Conservation (phyloP, 1,284 basidiomycete genomes). For the Tylopilus orsonianus region DNA sequence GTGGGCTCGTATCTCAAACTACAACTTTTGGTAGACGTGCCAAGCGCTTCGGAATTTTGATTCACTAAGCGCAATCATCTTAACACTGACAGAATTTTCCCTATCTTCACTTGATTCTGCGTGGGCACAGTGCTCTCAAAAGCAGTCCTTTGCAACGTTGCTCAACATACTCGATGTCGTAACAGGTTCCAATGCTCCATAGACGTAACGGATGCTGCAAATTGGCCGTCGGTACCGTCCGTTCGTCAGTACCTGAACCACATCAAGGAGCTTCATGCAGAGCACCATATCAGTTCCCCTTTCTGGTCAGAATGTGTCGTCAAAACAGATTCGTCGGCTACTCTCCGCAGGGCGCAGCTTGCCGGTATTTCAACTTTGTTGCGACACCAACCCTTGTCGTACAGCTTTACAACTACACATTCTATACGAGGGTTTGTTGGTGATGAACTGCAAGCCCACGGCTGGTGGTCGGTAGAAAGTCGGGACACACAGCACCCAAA, state of each 20-base stretch:
- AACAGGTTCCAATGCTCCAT: constrained; percentile 62
- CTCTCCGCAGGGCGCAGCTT: constrained; percentile 53
- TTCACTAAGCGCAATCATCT: constrained; percentile 65
- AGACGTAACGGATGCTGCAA: constrained; percentile 45
- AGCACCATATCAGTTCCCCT: constrained; percentile 35
- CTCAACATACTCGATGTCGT: constrained; percentile 54
- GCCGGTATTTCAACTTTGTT: constrained; percentile 57
- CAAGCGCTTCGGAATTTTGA: constrained; percentile 63
- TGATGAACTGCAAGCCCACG: constrained; percentile 42
- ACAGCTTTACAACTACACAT: constrained; percentile 48
- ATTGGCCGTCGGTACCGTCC: constrained; percentile 68
- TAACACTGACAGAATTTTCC: constrained; percentile 58
- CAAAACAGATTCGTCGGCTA: constrained; percentile 45
- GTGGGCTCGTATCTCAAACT: not conserved
- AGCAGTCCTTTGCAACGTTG: constrained; percentile 51
- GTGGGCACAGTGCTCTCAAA: constrained; percentile 63
- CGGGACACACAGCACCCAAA: constrained; percentile 49
- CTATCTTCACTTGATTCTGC: constrained; percentile 59
- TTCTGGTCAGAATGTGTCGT: constrained; percentile 32
- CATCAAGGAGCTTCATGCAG: constrained; percentile 55
- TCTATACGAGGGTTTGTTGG: constrained; percentile 49
- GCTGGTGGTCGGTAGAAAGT: constrained; percentile 56
- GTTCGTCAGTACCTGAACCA: constrained; percentile 63
- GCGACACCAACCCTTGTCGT: constrained; percentile 54
- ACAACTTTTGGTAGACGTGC: constrained; percentile 57